Percentiles rank a stretch among this genome's conserved stretches.
Conservation (phyloP, 2,329 filamentous ascomycete species). For the Nannizziopsis barbatae region DNA sequence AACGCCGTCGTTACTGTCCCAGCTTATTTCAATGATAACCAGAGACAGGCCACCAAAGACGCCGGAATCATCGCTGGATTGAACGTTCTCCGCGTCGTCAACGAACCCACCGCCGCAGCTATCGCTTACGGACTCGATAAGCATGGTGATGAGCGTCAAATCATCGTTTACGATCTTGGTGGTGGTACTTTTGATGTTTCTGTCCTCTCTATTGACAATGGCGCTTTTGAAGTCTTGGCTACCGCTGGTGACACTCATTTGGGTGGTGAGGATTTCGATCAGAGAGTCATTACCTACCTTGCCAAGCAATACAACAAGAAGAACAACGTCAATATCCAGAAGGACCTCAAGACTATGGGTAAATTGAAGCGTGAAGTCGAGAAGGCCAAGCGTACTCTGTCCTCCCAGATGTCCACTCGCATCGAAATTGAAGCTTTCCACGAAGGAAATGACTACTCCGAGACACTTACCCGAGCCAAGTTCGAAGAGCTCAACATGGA, state of each 20-base stretch:
- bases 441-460: constrained; percentile 93
- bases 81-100: constrained; percentile 91
- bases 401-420: constrained; percentile 81
- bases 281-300: constrained; percentile 92
- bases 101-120: constrained; percentile 90
- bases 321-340: constrained; percentile 80
- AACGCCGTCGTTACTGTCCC: constrained; percentile 79
- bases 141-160: constrained; percentile 70
- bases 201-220: constrained; percentile 79
- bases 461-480: constrained; percentile 96
- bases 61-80: constrained; percentile 84
- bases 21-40: constrained; percentile 97
- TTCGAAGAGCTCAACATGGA: constrained; percentile 99
- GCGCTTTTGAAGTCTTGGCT: constrained; percentile 87
- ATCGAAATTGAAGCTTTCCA: constrained; percentile 97
- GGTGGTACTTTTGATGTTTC: constrained; percentile 93
- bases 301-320: constrained; percentile 99
- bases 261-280: constrained; percentile 97
- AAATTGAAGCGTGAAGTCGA: constrained; percentile 99
- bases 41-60: constrained; percentile 94
- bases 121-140: constrained; percentile 91
- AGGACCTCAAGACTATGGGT: constrained; percentile 95
- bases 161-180: constrained; percentile 88
- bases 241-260: constrained; percentile 95
- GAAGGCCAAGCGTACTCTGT: constrained; percentile 97